phyloP scores from a whole-genome alignment of 2,329 filamentous ascomycete genomes.

The Diplodia scrobiculata region DNA sequence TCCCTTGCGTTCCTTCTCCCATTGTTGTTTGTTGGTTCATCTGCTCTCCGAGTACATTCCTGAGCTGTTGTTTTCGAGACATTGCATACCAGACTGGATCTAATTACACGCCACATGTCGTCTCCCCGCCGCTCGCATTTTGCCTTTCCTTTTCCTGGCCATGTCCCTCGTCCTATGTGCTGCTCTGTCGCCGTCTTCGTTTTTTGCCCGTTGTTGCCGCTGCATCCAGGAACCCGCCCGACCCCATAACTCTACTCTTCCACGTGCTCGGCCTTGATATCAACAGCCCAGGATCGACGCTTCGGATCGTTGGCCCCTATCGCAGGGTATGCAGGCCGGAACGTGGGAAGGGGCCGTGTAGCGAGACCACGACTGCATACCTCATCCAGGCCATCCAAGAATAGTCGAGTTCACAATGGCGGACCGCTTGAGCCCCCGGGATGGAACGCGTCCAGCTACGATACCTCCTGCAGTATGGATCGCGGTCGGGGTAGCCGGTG shows the following conservation, averaged over 20 bases:
- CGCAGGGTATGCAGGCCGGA: conserved; percentile 11
- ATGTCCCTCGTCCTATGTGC: conserved; percentile 18
- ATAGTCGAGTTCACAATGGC: neutral
- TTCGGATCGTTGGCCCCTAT: neutral
- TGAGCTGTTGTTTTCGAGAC: conserved; percentile 21
- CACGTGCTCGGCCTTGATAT: conserved; percentile 5
- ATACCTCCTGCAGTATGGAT: conserved; percentile 25
- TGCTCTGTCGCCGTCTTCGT: conserved; percentile 14
- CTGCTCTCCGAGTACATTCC: conserved; percentile 19
- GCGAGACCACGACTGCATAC: neutral
- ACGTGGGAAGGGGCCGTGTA: neutral
- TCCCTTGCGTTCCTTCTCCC: conserved; percentile 27
- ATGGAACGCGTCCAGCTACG: neutral
- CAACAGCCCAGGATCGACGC: neutral
- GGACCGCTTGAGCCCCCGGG: neutral
- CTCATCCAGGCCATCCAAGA: neutral
- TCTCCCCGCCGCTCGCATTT: conserved; percentile 25
- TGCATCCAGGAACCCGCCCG: conserved; percentile 7
- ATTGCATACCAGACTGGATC: conserved; percentile 27
- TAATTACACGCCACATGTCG: conserved; percentile 27
- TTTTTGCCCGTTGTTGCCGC: conserved; percentile 9
- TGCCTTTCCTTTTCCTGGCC: conserved; percentile 12
- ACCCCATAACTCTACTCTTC: neutral
- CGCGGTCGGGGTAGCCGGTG: conserved; percentile 31
- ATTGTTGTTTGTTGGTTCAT: conserved; percentile 19